phyloP scores from a whole-genome alignment of 371 early-diverging fungal species.

The Capniomyces stellatus region DNA sequence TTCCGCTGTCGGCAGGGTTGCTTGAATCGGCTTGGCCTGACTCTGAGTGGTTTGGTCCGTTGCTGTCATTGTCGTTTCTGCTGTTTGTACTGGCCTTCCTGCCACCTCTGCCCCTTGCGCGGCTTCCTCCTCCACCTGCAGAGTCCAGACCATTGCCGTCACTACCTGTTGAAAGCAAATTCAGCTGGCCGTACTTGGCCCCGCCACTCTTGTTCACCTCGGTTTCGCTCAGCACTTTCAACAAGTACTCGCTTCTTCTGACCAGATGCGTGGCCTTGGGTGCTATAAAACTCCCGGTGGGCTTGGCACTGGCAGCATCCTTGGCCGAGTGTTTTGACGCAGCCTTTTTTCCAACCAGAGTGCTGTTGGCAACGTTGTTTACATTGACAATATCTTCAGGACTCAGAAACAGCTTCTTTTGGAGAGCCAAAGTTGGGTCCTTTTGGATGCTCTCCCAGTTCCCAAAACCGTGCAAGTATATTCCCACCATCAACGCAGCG shows the following conservation, averaged over 20 bases:
- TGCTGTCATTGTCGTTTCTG: not conserved
- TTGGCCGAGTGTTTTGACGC: too few species aligned
- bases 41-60: not conserved
- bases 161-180: not conserved
- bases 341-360: constrained; percentile 7
- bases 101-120: not conserved
- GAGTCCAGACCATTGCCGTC: not conserved
- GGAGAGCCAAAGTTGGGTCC: constrained; percentile 54
- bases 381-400: constrained; percentile 14
- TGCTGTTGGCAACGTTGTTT: constrained; percentile 17
- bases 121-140: not conserved
- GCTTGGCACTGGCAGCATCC: constrained; percentile 14
- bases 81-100: not conserved
- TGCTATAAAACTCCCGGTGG: constrained; percentile 23
- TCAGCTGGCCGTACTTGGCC: not conserved
- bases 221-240: constrained; percentile 42
- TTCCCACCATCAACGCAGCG: constrained; percentile 86
- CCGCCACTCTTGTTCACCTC: constrained; percentile 8
- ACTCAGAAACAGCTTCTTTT: constrained; percentile 62
- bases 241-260: constrained; percentile 75
- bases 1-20: not conserved
- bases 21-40: not conserved
- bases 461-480: constrained; percentile 86
- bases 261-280: constrained; percentile 71
- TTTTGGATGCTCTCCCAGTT: constrained; percentile 73